A percentile compares a stretch with the other conserved stretches of the same genome.
These are phyloP conservation scores for Podaxis sp. DNA, from an alignment of 768 basidiomycete genomes.

Conservation along the genomic window DNA sequence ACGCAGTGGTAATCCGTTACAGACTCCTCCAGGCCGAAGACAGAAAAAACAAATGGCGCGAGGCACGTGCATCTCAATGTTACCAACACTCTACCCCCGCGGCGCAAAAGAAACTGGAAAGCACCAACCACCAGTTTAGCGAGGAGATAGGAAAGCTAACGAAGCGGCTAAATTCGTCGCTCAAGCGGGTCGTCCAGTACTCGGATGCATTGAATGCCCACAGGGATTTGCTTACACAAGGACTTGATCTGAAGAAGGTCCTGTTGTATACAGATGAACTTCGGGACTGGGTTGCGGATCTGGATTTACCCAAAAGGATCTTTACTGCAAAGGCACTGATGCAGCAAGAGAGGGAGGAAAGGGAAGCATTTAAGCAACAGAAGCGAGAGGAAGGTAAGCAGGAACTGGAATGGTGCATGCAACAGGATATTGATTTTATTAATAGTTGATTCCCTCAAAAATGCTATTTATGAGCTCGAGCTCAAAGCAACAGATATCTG, in stretches of 20 bases:
- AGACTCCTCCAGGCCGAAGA: conserved; percentile 11
- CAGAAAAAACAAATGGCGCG: conserved; percentile 9
- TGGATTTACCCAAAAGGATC: conserved; percentile 13
- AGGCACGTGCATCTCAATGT: conserved; percentile 7
- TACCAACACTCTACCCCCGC: conserved; percentile 14
- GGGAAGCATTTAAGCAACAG: not conserved
- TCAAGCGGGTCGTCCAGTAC: conserved; percentile 8
- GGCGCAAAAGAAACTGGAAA: conserved; percentile 14
- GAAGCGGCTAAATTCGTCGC: conserved; percentile 2
- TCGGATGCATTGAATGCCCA: conserved; percentile 14
- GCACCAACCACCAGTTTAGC: conserved; percentile 3
- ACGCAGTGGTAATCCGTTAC: not conserved
- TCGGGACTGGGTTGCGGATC: conserved; percentile 14
- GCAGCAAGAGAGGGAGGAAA: not conserved
- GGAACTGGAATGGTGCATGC: not conserved
- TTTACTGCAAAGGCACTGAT: not conserved
- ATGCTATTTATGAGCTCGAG: conserved; percentile 4
- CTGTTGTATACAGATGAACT: conserved; percentile 17
- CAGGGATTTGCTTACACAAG: conserved; percentile 3
- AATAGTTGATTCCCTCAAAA: conserved; percentile 1
- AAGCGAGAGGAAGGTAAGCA: conserved; percentile 5
- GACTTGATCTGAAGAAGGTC: conserved; percentile 15
- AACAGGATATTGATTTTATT: not conserved
- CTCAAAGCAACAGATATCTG: conserved; percentile 11
- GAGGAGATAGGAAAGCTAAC: conserved; percentile 5